Percentiles rank a stretch among this genome's conserved stretches.
Conservation (phyloP, 2,329 filamentous ascomycete species). For the Aspergillus brunneoviolaceus region DNA sequence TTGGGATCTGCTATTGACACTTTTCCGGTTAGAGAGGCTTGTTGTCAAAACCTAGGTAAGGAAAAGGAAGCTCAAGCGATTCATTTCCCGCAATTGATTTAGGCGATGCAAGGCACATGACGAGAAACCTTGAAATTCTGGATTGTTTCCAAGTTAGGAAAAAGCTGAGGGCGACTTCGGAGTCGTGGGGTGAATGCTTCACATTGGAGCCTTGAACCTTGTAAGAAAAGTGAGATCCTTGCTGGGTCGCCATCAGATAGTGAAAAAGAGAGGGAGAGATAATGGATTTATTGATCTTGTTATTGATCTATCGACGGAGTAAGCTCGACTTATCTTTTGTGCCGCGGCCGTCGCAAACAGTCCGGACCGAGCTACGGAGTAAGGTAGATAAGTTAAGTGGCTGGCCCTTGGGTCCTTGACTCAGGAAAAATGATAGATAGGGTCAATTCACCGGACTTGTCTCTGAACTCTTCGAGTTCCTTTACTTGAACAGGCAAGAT, state of each 20-base stretch:
- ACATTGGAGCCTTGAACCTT: too few relatives aligned
- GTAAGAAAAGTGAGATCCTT: too few relatives aligned
- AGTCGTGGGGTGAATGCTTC: too few relatives aligned
- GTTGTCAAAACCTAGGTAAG: constrained; percentile 3
- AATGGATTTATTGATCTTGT: too few relatives aligned
- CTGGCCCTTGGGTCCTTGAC: too few relatives aligned
- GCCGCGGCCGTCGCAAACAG: neutral
- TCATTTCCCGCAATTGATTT: neutral
- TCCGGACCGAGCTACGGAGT: too few relatives aligned
- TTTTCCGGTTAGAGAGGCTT: neutral
- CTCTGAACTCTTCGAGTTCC: too few relatives aligned
- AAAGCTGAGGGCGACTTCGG: neutral
- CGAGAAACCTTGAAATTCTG: neutral
- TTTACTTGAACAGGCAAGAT: constrained; percentile 10
- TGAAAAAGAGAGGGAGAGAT: too few relatives aligned
- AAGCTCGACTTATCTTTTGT: neutral
- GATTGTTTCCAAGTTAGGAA: neutral
- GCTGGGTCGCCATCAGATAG: too few relatives aligned
- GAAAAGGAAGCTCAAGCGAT: neutral
- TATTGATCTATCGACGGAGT: neutral
- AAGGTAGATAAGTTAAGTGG: too few relatives aligned
- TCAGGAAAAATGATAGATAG: neutral
- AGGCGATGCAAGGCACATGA: constrained; percentile 8
- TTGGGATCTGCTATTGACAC: constrained; percentile 2
- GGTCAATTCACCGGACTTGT: neutral